Conservation (phyloP, 768 basidiomycete species). For the Xerocomellus dryophilus region DNA sequence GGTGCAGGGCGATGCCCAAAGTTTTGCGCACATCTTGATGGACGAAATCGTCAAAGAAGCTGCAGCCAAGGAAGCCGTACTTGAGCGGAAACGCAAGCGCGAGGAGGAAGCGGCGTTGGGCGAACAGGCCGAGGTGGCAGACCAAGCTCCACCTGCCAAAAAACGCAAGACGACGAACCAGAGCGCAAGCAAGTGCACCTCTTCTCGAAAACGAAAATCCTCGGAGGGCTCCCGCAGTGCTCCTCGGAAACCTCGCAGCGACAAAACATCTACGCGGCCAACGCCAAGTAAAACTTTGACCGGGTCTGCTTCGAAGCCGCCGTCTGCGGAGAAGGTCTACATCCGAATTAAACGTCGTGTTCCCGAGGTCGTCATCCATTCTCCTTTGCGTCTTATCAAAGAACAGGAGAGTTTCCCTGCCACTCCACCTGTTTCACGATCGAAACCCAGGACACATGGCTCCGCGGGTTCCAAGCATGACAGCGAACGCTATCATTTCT, state of each 20-base stretch:
- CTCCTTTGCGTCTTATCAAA: slow-evolving; percentile 6
- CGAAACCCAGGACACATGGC: slow-evolving; percentile 20
- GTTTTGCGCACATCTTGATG: slow-evolving; percentile 61
- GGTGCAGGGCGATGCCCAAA: slow-evolving; percentile 85
- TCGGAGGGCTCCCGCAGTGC: slow-evolving; percentile 19
- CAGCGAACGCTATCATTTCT: slow-evolving; percentile 21
- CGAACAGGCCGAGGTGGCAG: slow-evolving; percentile 11
- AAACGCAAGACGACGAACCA: slow-evolving; percentile 21
- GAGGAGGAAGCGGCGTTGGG: slow-evolving; percentile 43
- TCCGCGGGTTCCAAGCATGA: slow-evolving; percentile 18
- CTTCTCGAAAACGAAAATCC: slow-evolving; percentile 24
- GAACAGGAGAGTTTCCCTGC: slow-evolving; percentile 10
- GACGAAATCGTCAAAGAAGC: slow-evolving; percentile 57
- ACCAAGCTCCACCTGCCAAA: slow-evolving; percentile 21
- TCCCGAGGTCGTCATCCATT: slow-evolving; percentile 24
- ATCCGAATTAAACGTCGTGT: slow-evolving; percentile 21
- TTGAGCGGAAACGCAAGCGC: slow-evolving; percentile 55
- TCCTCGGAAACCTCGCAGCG: slow-evolving; percentile 34
- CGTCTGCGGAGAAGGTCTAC: slow-evolving; percentile 23
- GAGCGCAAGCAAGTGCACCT: slow-evolving; percentile 11
- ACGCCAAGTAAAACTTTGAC: slow-evolving; percentile 16
- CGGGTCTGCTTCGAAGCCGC: slow-evolving; percentile 20
- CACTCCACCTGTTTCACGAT: slow-evolving; percentile 23
- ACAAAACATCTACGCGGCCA: slow-evolving; percentile 10
- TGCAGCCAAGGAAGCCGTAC: slow-evolving; percentile 49